Evolutionary conservation across 1,284 basidiomycete species (phyloP).

Genomic region (Xerocomus amazonicus): DNA sequence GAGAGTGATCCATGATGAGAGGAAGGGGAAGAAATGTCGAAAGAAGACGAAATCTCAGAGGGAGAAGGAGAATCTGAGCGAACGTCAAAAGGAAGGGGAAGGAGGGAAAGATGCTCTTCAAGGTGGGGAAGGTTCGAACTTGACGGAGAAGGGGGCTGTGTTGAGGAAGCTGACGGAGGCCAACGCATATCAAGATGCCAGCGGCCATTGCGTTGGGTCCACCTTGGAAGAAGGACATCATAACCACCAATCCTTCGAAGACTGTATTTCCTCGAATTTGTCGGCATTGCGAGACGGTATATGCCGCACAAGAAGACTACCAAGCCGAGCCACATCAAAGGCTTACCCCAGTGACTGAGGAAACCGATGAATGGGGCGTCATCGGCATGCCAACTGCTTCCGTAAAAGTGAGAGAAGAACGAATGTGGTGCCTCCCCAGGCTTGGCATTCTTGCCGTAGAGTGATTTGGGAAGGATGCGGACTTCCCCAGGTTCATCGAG

Average conservation of each 20-base stretch:
- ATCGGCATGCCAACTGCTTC: slow-evolving; percentile 94
- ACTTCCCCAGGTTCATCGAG: slow-evolving; percentile 58
- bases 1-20: slow-evolving; percentile 39
- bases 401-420: slow-evolving; percentile 96
- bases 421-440: slow-evolving; percentile 82
- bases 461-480: slow-evolving; percentile 86
- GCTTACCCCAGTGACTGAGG: slow-evolving; percentile 83
- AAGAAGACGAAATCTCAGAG: slow-evolving; percentile 44
- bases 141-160: slow-evolving; percentile 49
- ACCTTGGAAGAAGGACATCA: slow-evolving; percentile 70
- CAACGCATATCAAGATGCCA: slow-evolving; percentile 70
- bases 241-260: slow-evolving; percentile 66
- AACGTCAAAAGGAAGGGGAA: slow-evolving; percentile 61
- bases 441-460: slow-evolving; percentile 96
- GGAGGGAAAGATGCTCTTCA: slow-evolving; percentile 55
- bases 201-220: slow-evolving; percentile 62
- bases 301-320: slow-evolving; percentile 68
- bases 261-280: slow-evolving; percentile 54
- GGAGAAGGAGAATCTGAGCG: slow-evolving; percentile 52
- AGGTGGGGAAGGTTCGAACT: slow-evolving; percentile 40
- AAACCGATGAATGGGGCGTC: slow-evolving; percentile 93
- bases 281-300: slow-evolving; percentile 55
- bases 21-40: slow-evolving; percentile 38
- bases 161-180: slow-evolving; percentile 47
- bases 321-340: slow-evolving; percentile 79